A percentile compares a stretch with the other conserved stretches of the same genome.
These are phyloP conservation scores for Kodamaea restingae DNA, from an alignment of 805 yeast genomes.

Conservation along the genomic window DNA sequence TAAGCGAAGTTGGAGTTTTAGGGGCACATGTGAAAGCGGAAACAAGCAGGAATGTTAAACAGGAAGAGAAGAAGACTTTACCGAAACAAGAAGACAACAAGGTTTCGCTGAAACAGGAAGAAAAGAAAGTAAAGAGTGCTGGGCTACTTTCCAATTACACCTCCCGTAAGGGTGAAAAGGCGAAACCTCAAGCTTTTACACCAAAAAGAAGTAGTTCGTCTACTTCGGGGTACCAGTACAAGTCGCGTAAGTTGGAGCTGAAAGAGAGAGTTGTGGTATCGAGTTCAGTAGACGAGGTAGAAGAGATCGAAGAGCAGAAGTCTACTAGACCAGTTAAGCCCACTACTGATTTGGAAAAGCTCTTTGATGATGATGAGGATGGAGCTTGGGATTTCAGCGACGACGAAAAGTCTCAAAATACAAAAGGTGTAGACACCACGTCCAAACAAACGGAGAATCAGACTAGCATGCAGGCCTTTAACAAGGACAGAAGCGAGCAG, in stretches of 20 bases:
- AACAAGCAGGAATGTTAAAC: neutral
- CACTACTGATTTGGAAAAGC: constrained; percentile 8
- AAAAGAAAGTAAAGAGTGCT: constrained; percentile 8
- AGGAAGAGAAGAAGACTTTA: neutral
- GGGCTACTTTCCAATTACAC: constrained; percentile 27
- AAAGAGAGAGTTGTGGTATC: constrained; percentile 37
- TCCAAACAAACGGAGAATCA: neutral
- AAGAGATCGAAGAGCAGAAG: constrained; percentile 9
- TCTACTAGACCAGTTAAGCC: constrained; percentile 2
- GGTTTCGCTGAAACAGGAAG: constrained; percentile 3
- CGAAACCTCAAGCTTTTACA: constrained; percentile 7
- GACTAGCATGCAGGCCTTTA: too few species aligned
- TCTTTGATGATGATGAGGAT: constrained; percentile 13
- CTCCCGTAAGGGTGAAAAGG: constrained; percentile 14
- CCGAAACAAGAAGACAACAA: too few species aligned
- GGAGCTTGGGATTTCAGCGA: constrained; percentile 14
- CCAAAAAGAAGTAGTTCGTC: neutral
- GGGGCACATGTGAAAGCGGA: too few species aligned
- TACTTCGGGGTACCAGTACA: constrained; percentile 21
- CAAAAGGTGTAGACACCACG: neutral
- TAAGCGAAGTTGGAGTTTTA: constrained; percentile 1
- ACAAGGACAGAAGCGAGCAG: constrained; percentile 3
- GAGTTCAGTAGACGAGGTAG: constrained; percentile 4
- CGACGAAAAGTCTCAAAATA: constrained; percentile 7
- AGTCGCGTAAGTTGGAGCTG: constrained; percentile 32